Percentiles rank a stretch among this genome's conserved stretches.
These are phyloP conservation scores for Setaria viridis DNA, from an alignment of 202 grass and related monocot species.

Conservation along the genomic window DNA sequence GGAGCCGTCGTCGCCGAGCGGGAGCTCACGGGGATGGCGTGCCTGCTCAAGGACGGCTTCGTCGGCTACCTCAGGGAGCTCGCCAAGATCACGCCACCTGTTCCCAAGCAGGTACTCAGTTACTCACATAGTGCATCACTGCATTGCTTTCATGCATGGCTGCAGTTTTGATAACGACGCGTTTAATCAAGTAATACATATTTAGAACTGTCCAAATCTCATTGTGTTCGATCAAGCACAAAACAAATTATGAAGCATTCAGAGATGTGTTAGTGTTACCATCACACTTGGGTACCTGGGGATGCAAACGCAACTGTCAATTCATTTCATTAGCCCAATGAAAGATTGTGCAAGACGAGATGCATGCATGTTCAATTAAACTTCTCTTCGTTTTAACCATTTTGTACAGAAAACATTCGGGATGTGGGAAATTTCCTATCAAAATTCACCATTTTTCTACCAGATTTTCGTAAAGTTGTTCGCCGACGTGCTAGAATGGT, in stretches of 20 bases:
- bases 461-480: neutral
- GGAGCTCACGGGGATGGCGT: conserved; percentile 40
- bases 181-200: neutral
- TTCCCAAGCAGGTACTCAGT: conserved; percentile 23
- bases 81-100: conserved; percentile 35
- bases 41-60: conserved; percentile 41
- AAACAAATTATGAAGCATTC: neutral
- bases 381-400: neutral
- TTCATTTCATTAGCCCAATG: neutral
- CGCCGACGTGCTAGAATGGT: neutral
- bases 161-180: neutral
- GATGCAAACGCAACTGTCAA: neutral
- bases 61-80: conserved; percentile 39
- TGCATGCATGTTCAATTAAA: neutral
- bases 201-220: neutral
- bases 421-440: neutral
- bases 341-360: neutral
- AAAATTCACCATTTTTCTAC: neutral
- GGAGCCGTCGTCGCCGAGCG: neutral
- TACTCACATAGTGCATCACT: neutral
- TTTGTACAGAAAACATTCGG: neutral
- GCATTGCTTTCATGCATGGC: neutral
- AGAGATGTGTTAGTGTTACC: neutral
- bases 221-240: neutral
- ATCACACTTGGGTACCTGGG: neutral